Conservation (phyloP, 2,329 filamentous ascomycete genomes). For the Elsinoe ampelina region DNA sequence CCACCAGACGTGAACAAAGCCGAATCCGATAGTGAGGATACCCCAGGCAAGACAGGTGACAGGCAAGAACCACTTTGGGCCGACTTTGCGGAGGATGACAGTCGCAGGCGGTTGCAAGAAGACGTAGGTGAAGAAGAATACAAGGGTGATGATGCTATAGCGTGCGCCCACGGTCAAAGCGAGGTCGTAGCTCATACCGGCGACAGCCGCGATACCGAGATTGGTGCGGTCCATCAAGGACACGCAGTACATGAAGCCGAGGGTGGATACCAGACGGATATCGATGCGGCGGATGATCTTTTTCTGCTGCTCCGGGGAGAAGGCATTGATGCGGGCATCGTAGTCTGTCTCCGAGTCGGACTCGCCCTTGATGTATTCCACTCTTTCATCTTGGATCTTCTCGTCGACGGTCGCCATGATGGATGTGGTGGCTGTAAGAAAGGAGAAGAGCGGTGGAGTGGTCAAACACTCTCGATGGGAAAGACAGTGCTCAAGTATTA, state of each 20-base stretch:
- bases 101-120: constrained; percentile 64
- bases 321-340: constrained; percentile 29
- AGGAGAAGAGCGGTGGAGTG: no score
- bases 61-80: constrained; percentile 32
- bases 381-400: background rate
- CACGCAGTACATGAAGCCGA: constrained; percentile 33
- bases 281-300: constrained; percentile 63
- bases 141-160: constrained; percentile 46
- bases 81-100: constrained; percentile 56
- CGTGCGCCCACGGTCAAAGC: constrained; percentile 23
- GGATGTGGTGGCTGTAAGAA: background rate
- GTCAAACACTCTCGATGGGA: background rate
- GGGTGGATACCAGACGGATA: constrained; percentile 38
- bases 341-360: constrained; percentile 16
- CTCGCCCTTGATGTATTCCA: background rate
- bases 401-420: background rate
- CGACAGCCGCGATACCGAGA: constrained; percentile 27
- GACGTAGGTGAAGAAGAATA: constrained; percentile 68
- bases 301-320: constrained; percentile 53
- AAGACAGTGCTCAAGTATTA: background rate
- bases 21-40: constrained; percentile 53
- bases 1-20: constrained; percentile 47
- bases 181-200: constrained; percentile 28
- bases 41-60: constrained; percentile 47
- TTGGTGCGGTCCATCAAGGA: constrained; percentile 27